phyloP scores from a whole-genome alignment of 164 flowering plant species.

The Macadamia tetraphylla region DNA sequence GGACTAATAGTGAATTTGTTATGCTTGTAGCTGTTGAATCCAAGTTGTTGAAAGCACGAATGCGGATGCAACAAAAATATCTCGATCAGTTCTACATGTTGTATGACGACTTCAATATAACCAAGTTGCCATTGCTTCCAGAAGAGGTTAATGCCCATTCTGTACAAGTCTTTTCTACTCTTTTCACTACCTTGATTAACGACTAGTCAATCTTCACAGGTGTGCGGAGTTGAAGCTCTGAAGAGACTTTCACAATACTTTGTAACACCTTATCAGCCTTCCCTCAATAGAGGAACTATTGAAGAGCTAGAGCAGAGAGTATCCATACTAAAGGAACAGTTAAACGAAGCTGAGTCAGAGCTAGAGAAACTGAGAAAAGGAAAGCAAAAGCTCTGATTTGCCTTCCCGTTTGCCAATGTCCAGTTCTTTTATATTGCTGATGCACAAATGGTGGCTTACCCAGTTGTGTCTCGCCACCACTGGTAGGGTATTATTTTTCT shows the following conservation, averaged over 20 bases:
- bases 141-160: slow-evolving; percentile 55
- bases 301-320: slow-evolving; percentile 67
- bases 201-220: slow-evolving; percentile 31
- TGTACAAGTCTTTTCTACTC: neutral
- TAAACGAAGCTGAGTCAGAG: slow-evolving; percentile 68
- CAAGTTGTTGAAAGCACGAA: slow-evolving; percentile 86
- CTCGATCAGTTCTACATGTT: slow-evolving; percentile 91
- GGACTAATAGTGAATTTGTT: too few species aligned
- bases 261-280: slow-evolving; percentile 51
- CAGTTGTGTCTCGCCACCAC: too few species aligned
- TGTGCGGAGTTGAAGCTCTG: slow-evolving; percentile 81
- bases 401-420: neutral
- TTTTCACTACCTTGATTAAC: neutral
- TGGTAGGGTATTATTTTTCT: neutral
- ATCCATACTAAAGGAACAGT: slow-evolving; percentile 37
- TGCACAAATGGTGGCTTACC: neutral
- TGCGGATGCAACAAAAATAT: slow-evolving; percentile 94
- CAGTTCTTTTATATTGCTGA: neutral
- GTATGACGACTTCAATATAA: slow-evolving; percentile 88
- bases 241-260: slow-evolving; percentile 58
- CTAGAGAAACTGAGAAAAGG: slow-evolving; percentile 72
- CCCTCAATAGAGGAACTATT: slow-evolving; percentile 31
- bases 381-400: slow-evolving; percentile 44
- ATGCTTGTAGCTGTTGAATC: slow-evolving; percentile 58
- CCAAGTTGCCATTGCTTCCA: slow-evolving; percentile 85